Percentiles rank a stretch among this genome's conserved stretches.
These are phyloP conservation scores for Tetracladium setigerum DNA, from an alignment of 495 filamentous ascomycete species.

Conservation along the genomic window DNA sequence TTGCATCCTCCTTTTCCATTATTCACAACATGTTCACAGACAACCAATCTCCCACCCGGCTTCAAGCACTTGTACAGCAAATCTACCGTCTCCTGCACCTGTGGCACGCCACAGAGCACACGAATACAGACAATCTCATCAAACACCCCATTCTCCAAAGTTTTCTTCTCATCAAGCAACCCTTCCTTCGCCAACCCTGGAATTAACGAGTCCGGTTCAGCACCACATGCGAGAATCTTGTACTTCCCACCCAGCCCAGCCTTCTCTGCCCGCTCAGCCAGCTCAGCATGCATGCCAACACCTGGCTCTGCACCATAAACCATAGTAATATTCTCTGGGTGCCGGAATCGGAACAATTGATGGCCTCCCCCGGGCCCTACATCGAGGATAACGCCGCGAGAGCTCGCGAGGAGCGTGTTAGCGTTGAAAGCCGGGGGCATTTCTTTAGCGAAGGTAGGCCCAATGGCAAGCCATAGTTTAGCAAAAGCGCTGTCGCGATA, in stretches of 20 bases:
- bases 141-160: conserved; percentile 15
- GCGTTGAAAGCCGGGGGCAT: neutral
- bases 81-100: conserved; percentile 20
- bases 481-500: neutral
- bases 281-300: conserved; percentile 22
- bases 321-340: conserved; percentile 10
- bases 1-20: conserved; percentile 19
- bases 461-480: neutral
- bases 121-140: conserved; percentile 30
- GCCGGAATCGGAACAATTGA: conserved; percentile 17
- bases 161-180: conserved; percentile 10
- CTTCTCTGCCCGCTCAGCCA: conserved; percentile 20
- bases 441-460: neutral
- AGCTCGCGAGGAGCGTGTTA: too few relatives aligned
- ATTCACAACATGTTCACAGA: conserved; percentile 32
- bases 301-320: conserved; percentile 33
- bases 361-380: conserved; percentile 30
- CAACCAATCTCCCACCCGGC: conserved; percentile 31
- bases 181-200: conserved; percentile 22
- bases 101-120: conserved; percentile 30
- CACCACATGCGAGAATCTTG: conserved; percentile 26
- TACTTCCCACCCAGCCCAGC: conserved; percentile 26
- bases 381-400: conserved; percentile 27
- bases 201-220: conserved; percentile 23
- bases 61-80: conserved; percentile 28